Percentiles rank a stretch among this genome's conserved stretches.
These are phyloP conservation scores for Eimeria necatrix DNA, from an alignment of 169 alveolate species.

Conservation along the genomic window DNA sequence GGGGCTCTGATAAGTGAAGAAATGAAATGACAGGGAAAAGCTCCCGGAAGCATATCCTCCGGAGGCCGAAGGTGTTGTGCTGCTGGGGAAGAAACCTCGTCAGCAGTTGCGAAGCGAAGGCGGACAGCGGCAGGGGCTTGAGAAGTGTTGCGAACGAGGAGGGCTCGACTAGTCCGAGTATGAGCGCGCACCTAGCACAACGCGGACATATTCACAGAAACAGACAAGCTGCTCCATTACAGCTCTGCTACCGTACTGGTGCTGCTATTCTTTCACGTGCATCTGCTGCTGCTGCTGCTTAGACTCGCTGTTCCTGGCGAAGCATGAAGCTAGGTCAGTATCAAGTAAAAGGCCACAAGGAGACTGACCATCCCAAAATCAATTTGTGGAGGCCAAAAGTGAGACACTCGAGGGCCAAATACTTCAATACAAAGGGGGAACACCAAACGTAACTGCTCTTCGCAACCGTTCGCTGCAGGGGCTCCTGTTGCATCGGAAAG, in stretches of 20 bases:
- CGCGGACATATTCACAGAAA: neutral
- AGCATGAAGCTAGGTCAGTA: neutral
- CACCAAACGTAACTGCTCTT: neutral
- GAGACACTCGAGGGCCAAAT: constrained; percentile 2
- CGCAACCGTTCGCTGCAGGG: neutral
- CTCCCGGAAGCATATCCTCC: neutral
- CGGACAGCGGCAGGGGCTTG: constrained; percentile 20
- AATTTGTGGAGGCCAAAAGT: constrained; percentile 55
- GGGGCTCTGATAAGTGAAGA: constrained; percentile 58
- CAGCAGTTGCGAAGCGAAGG: constrained; percentile 13
- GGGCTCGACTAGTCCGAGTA: constrained; percentile 60
- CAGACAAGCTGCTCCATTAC: neutral
- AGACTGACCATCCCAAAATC: constrained; percentile 32
- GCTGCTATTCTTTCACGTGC: neutral
- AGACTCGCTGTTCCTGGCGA: neutral
- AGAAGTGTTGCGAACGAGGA: constrained; percentile 24
- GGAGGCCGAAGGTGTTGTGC: constrained; percentile 15
- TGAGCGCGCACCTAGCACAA: constrained; percentile 63
- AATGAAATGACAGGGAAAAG: constrained; percentile 46
- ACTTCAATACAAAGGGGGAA: constrained; percentile 39
- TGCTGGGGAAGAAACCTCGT: neutral
- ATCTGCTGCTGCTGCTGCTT: neutral
- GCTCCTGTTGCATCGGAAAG: neutral
- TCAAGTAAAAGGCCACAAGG: too few relatives aligned
- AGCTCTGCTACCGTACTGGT: neutral